These are phyloP conservation scores for Pythium biforme DNA, from an alignment of 352 stramenopile species.

Conservation along the genomic window DNA sequence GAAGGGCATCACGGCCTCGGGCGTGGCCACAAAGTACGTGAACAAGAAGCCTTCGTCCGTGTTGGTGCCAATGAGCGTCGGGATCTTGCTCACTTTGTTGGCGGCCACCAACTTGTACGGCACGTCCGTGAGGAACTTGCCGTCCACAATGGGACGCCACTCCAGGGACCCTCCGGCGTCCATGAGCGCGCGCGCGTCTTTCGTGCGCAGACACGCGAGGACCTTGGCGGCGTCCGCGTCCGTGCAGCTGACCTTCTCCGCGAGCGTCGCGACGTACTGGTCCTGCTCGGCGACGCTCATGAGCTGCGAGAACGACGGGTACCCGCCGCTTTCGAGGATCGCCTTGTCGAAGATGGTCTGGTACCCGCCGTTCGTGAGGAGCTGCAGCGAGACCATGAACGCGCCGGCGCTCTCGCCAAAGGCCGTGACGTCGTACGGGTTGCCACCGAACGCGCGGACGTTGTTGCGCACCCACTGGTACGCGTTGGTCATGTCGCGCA, in stretches of 20 bases:
- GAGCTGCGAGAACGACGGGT: constrained; percentile 6
- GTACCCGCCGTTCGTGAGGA: constrained; percentile 9
- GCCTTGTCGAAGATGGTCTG: constrained; percentile 22
- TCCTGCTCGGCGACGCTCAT: constrained; percentile 13
- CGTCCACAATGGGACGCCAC: constrained; percentile 16
- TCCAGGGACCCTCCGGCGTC: neutral
- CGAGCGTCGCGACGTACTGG: neutral
- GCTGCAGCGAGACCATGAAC: constrained; percentile 11
- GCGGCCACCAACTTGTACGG: constrained; percentile 11
- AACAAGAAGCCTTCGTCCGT: constrained; percentile 20
- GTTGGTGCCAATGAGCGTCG: constrained; percentile 21
- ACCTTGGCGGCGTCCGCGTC: neutral
- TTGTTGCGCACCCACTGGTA: constrained; percentile 40
- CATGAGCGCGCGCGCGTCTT: constrained; percentile 4
- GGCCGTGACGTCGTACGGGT: constrained; percentile 36
- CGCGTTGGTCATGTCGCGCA: constrained; percentile 31
- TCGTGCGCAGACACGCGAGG: constrained; percentile 9
- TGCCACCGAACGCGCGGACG: constrained; percentile 38
- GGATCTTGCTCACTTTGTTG: constrained; percentile 18
- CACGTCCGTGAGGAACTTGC: constrained; percentile 1
- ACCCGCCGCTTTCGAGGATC: constrained; percentile 16
- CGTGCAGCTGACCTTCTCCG: constrained; percentile 1
- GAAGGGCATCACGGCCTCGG: constrained; percentile 3
- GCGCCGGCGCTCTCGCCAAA: constrained; percentile 27
- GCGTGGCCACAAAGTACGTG: neutral